Percentiles rank a stretch among this genome's conserved stretches.
These are phyloP conservation scores for Coemansia sp. DNA, from an alignment of 192 early-diverging fungal genomes.

Conservation along the genomic window DNA sequence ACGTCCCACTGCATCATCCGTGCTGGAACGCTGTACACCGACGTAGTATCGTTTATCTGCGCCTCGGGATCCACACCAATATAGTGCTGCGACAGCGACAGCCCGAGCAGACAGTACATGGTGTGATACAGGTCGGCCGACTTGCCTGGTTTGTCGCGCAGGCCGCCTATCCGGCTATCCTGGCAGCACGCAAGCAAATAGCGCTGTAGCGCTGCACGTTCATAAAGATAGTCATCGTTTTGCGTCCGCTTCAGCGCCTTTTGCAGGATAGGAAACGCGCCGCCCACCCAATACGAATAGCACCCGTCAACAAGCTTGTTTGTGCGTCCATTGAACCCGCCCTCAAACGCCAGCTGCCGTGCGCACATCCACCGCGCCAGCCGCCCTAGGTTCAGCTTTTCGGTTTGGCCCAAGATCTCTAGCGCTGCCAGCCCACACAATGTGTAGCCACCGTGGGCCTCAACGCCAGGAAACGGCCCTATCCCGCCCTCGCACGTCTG, in stretches of 20 bases:
- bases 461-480: slow-evolving; percentile 73
- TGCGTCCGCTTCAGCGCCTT: slow-evolving; percentile 55
- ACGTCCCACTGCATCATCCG: slow-evolving; percentile 51
- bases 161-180: slow-evolving; percentile 61
- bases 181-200: slow-evolving; percentile 92
- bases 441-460: slow-evolving; percentile 96
- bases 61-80: slow-evolving; percentile 44
- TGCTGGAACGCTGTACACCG: slow-evolving; percentile 36
- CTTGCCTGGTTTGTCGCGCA: slow-evolving; percentile 92
- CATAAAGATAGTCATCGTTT: slow-evolving; percentile 42
- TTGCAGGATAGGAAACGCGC: slow-evolving; percentile 65
- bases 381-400: slow-evolving; percentile 61
- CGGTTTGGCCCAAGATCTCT: slow-evolving; percentile 66
- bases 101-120: slow-evolving; percentile 85
- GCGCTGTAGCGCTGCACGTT: slow-evolving; percentile 70
- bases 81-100: slow-evolving; percentile 82
- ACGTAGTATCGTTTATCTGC: slow-evolving; percentile 14
- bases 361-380: slow-evolving; percentile 69
- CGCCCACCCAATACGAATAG: slow-evolving; percentile 96
- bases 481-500: slow-evolving; percentile 97
- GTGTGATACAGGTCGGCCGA: slow-evolving; percentile 93
- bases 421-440: slow-evolving; percentile 90
- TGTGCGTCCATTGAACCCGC: slow-evolving; percentile 92
- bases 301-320: slow-evolving; percentile 99
- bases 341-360: slow-evolving; percentile 88